These are phyloP conservation scores for Daucus carota DNA, from an alignment of 129 eudicot species.

Conservation along the genomic window DH1_v3.0 NC_030383.2:12892501-12893000, in stretches of 20 bases:
- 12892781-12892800: conserved; percentile 30
- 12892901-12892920: conserved; percentile 73
- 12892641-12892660: background rate
- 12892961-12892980: conserved; percentile 14
- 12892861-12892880: conserved; percentile 42
- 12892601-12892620: too few relatives aligned
- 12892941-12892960: conserved; percentile 87
- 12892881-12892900: conserved; percentile 70
- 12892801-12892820: conserved; percentile 23
- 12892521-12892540: too few relatives aligned
- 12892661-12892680: background rate
- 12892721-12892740: background rate
- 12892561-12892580: too few relatives aligned
- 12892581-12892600: too few relatives aligned
- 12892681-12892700: background rate
- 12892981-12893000: background rate
- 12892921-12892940: conserved; percentile 86
- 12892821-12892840: conserved; percentile 23
- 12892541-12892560: too few relatives aligned
- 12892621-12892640: background rate
- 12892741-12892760: conserved; percentile 24
- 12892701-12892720: background rate
- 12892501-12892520: too few relatives aligned
- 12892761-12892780: conserved; percentile 21
- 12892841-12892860: conserved; percentile 21